Evolutionary conservation across 1,284 basidiomycete genomes (phyloP).

Genomic region (Papiliotrema laurentii): DNA sequence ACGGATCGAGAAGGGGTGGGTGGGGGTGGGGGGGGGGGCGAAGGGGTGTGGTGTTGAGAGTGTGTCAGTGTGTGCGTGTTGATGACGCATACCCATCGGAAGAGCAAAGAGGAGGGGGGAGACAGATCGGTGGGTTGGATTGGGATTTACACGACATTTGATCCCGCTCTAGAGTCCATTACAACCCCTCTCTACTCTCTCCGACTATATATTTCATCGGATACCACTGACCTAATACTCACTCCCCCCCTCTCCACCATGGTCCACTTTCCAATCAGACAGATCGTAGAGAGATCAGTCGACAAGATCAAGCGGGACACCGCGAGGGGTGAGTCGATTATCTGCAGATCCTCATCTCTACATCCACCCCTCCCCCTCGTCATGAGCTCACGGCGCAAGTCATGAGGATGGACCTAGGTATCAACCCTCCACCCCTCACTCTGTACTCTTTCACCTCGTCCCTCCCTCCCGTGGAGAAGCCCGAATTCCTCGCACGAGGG

Average conservation of each 20-base stretch:
- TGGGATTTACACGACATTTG: too few species aligned
- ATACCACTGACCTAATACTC: neutral
- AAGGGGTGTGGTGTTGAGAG: too few species aligned
- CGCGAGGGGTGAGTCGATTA: constrained; percentile 23
- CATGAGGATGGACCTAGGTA: constrained; percentile 27
- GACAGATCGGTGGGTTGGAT: too few species aligned
- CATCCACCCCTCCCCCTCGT: neutral
- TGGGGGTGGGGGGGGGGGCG: too few species aligned
- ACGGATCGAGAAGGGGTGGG: too few species aligned
- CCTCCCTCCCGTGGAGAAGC: constrained; percentile 12
- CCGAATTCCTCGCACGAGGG: constrained; percentile 29
- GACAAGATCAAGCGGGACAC: constrained; percentile 34
- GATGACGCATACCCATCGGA: too few species aligned
- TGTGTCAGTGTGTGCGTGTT: too few species aligned
- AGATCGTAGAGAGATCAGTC: constrained; percentile 38
- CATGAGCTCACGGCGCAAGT: constrained; percentile 14
- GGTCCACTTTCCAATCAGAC: constrained; percentile 31
- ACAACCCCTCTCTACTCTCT: too few species aligned
- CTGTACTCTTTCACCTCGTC: constrained; percentile 31
- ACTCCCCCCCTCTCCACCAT: constrained; percentile 7
- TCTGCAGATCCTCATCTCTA: neutral
- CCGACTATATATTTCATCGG: neutral
- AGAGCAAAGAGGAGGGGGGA: too few species aligned
- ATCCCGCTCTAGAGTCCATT: too few species aligned
- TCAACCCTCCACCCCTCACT: constrained; percentile 20